Evolutionary conservation across 2,329 filamentous ascomycete genomes (phyloP).

Genomic region (Sporothrix inflata): DNA sequence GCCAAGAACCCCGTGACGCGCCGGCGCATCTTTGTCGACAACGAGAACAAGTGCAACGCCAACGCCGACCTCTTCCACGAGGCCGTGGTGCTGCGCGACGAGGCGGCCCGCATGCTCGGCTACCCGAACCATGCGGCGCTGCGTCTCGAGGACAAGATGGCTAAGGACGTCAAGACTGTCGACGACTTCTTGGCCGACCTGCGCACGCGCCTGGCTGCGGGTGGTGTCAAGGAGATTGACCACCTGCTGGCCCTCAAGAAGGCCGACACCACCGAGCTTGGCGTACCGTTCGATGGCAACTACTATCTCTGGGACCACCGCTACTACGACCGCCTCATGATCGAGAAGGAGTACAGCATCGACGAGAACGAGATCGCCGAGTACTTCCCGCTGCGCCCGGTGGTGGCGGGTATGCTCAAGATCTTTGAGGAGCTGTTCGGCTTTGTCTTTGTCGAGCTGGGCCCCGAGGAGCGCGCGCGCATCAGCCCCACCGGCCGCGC

Average conservation of each 20-base stretch:
- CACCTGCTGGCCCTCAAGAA: constrained; percentile 76
- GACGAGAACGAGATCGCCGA: constrained; percentile 80
- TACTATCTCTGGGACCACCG: constrained; percentile 85
- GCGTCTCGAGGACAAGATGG: constrained; percentile 83
- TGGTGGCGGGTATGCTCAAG: constrained; percentile 75
- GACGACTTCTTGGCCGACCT: constrained; percentile 74
- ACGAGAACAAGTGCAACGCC: constrained; percentile 79
- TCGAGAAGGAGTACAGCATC: constrained; percentile 78
- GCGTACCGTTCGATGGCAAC: constrained; percentile 63
- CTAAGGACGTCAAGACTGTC: constrained; percentile 73
- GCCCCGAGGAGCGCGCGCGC: constrained; percentile 64
- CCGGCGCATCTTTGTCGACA: constrained; percentile 69
- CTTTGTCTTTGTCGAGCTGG: constrained; percentile 74
- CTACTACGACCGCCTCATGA: constrained; percentile 79
- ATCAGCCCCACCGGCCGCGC: constrained; percentile 69
- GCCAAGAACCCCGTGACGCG: constrained; percentile 71
- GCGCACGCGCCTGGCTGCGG: constrained; percentile 66
- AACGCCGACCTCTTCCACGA: constrained; percentile 77
- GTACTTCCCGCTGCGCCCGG: constrained; percentile 78
- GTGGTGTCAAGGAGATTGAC: constrained; percentile 70
- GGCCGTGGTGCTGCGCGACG: constrained; percentile 73
- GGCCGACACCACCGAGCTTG: constrained; percentile 64
- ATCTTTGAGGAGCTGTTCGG: constrained; percentile 86
- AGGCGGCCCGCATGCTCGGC: constrained; percentile 74
- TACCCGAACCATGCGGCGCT: constrained; percentile 78